Evolutionary conservation across 23 red algal genomes (phyloP).

Genomic region (Gracilariopsis chorda): DNA sequence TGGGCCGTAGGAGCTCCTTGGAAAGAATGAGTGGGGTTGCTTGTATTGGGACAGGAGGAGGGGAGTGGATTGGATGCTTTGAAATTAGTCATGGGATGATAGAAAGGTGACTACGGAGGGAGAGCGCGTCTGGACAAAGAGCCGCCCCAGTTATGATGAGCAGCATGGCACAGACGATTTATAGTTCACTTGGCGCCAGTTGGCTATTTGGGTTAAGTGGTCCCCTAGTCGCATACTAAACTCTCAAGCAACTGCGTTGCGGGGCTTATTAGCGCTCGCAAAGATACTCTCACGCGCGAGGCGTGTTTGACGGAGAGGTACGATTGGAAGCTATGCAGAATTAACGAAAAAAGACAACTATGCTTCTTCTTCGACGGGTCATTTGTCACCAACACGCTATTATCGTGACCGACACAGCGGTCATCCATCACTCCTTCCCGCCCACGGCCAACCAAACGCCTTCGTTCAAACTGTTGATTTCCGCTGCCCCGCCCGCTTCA

Average conservation of each 20-base stretch:
- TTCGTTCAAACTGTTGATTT: neutral
- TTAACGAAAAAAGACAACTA: slow-evolving; percentile 2
- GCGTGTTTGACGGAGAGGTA: neutral
- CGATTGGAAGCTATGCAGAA: neutral
- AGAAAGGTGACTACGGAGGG: neutral
- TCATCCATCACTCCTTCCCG: neutral
- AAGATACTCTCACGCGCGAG: neutral
- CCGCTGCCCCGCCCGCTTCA: neutral
- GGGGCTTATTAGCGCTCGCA: neutral
- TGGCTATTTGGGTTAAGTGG: slow-evolving; percentile 36
- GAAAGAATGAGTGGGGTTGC: too few species aligned
- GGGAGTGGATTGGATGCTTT: neutral
- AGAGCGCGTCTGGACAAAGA: neutral
- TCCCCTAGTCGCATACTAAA: neutral
- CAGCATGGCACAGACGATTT: neutral
- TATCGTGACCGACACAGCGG: neutral
- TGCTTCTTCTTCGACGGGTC: slow-evolving; percentile 4
- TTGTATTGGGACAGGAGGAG: neutral
- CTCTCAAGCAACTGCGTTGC: neutral
- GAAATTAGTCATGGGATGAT: neutral
- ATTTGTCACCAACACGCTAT: neutral
- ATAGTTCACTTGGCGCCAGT: neutral
- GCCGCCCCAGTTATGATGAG: neutral
- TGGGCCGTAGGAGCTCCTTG: neutral
- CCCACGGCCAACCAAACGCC: neutral